Evolutionary conservation across 441 rosid genomes (phyloP), one percentile per base, ranked within the genome.

Genomic region (Populus hybrid): DNA sequence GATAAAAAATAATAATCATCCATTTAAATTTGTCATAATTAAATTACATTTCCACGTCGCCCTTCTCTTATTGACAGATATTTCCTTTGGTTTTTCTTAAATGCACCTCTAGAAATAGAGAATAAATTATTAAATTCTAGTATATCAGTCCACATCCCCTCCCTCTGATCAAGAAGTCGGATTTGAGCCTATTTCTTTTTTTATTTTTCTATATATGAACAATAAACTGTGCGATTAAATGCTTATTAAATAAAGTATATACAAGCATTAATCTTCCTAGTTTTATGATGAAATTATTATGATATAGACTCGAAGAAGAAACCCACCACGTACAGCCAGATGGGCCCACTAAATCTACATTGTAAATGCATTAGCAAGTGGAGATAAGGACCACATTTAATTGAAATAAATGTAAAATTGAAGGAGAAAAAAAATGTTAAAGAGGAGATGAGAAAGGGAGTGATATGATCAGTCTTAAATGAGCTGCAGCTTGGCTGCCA

Each of bases 401-500:
- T 71, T 5, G 68, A 42, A 74, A 78, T 80, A 68, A 78, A 79
- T 75, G 71, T 50, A 38, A 61, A 72, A 20, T 20, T 2, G 11
- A 6, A 9, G 7, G 2, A 38, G 23, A 7, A 11, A 50, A 50
- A 11, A 45, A 45, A 45, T 45, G 56, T 45, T 14, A 12, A 45
- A 45, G 56, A 14, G 9, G 8, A 14, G 45, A 23, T n/a, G 7
- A 53, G n/a, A 20, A 21, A 36, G 53, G 50, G 24, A 59, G 70
- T 36, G 80, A 70, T 69, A 61, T 61, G 67, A 66, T 16, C 45
- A 42, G 12, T 73, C 76, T 69, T 75, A 21, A 83, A 68, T 74
- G 8, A 50, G 76, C 20, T 66, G 70, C 72, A 69, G 66, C 29
- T 38, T 0, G 28, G 72, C 50, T 64, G 69, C 31, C 3, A 20